Base-by-base conservation (phyloP, 1,284 basidiomycete genomes). In the Blastosporella zonata region DNA sequence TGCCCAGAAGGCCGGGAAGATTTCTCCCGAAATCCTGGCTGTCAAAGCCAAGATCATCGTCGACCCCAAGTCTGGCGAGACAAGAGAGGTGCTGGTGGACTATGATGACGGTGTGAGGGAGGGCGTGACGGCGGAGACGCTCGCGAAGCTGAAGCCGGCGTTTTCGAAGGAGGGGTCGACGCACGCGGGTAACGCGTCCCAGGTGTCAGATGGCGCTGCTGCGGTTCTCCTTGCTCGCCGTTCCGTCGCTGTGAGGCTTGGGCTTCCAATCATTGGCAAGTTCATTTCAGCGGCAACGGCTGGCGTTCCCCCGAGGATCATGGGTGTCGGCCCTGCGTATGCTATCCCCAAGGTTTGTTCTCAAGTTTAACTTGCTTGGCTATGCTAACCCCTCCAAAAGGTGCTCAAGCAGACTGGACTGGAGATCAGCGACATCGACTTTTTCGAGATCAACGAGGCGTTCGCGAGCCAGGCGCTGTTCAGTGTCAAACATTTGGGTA, bases 201-300 rank as follows among this genome's bases (percentile, higher is more conserved):
- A 97, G 67, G 84, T 99, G 38, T 95, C 93, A 15, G 97, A 99
- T 64, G 96, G 97, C 55, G 97, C 96, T 22, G 94, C 96, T 42
- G 95, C 95, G 0, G 94, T 98, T 43, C 72, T 99, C 51, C 84
- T 99, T 49, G 80, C 92, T 38, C 83, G 93, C 52, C 84, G 96
- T 52, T 90, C 87, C 25, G 81, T 87, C 38, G 96, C 96, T 18
- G 86, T 90, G 70, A 89, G 86, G 64, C 86, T 97, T 55, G 90
- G 91, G 38, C 79, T 98, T 29, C 93, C 94, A 44, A 88, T 98
- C 64, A 54, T 97, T 47, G 97, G 92, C 73, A 98, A 98, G 74
- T 98, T 84, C 66, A 84, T 95, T 62, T 79, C 79, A 29, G 84
- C 87, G 10, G 75, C 81, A 29, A 83, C 81, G 18, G 84, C 93